Conservation (phyloP, 768 basidiomycete species). For the Scleroderma bovista region DNA sequence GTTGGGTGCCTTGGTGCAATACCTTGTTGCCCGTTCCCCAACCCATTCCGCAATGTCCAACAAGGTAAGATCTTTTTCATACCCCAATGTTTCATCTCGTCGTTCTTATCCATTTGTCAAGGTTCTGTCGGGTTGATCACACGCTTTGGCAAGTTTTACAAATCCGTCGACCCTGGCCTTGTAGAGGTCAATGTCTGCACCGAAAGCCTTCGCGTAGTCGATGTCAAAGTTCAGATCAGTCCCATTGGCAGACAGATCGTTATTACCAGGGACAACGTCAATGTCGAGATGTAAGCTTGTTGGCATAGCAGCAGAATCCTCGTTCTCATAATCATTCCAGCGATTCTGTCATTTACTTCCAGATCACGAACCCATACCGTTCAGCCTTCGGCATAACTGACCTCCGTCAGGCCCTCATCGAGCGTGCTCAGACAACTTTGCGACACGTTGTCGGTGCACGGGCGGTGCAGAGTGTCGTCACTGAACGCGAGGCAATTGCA, state of each 20-base stretch:
- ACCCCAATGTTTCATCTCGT: constrained; percentile 2
- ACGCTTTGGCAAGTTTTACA: constrained; percentile 95
- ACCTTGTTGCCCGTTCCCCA: constrained; percentile 81
- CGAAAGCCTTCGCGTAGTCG: constrained; percentile 78
- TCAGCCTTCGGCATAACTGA: constrained; percentile 92
- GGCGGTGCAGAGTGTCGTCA: constrained; percentile 92
- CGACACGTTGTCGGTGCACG: constrained; percentile 97
- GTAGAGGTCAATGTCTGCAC: constrained; percentile 93
- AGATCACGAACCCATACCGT: constrained; percentile 84
- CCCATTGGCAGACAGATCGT: constrained; percentile 83
- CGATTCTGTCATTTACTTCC: constrained; percentile 92
- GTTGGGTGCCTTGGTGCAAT: constrained; percentile 70
- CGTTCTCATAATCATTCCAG: constrained; percentile 31
- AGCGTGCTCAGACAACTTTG: constrained; percentile 89
- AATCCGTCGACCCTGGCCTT: constrained; percentile 88
- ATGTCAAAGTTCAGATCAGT: constrained; percentile 95
- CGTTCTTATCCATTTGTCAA: constrained; percentile 26
- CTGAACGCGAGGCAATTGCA: constrained; percentile 94
- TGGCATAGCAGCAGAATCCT: not conserved
- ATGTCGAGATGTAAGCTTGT: constrained; percentile 75
- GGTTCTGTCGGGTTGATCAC: constrained; percentile 88
- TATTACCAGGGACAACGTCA: constrained; percentile 95
- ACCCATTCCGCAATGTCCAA: constrained; percentile 80
- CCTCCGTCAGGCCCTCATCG: constrained; percentile 77
- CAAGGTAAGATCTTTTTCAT: constrained; percentile 49